These are phyloP conservation scores for Acanthochlamys bracteata DNA, from an alignment of 106 monocot species.

Conservation along the genomic window DNA sequence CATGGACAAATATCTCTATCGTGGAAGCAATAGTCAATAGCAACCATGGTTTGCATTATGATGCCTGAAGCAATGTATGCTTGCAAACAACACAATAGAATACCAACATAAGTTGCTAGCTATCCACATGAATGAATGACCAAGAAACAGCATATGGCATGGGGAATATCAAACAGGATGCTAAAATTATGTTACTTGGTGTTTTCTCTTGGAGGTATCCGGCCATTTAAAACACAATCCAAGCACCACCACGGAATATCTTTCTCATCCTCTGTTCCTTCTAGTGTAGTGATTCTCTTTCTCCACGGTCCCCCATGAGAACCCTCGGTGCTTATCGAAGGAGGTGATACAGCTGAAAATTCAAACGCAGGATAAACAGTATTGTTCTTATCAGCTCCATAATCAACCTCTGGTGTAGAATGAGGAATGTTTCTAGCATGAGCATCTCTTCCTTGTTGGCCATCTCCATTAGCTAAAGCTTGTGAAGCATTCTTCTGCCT, in stretches of 20 bases:
- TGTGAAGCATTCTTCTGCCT: constrained; percentile 55
- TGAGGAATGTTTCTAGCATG: constrained; percentile 41
- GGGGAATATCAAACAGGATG: background rate
- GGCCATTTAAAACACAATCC: constrained; percentile 71
- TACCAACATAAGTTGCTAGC: no score
- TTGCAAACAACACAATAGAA: no score
- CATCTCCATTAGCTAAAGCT: constrained; percentile 47
- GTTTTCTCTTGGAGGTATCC: constrained; percentile 69
- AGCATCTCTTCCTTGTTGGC: constrained; percentile 37
- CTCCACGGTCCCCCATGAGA: constrained; percentile 87
- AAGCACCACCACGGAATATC: constrained; percentile 93
- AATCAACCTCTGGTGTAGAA: constrained; percentile 60
- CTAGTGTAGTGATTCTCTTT: constrained; percentile 76
- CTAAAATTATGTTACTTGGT: constrained; percentile 46
- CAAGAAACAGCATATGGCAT: no score
- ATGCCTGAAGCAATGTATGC: no score
- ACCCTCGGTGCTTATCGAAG: constrained; percentile 91
- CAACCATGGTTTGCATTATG: no score
- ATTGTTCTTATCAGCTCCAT: constrained; percentile 42
- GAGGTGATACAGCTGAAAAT: constrained; percentile 68
- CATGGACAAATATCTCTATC: no score
- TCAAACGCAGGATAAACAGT: constrained; percentile 59
- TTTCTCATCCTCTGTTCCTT: constrained; percentile 89
- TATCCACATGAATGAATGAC: no score
- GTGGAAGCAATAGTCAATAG: no score